phyloP scores from a whole-genome alignment of 371 early-diverging fungal species.

The Rhizopus sp. region DNA sequence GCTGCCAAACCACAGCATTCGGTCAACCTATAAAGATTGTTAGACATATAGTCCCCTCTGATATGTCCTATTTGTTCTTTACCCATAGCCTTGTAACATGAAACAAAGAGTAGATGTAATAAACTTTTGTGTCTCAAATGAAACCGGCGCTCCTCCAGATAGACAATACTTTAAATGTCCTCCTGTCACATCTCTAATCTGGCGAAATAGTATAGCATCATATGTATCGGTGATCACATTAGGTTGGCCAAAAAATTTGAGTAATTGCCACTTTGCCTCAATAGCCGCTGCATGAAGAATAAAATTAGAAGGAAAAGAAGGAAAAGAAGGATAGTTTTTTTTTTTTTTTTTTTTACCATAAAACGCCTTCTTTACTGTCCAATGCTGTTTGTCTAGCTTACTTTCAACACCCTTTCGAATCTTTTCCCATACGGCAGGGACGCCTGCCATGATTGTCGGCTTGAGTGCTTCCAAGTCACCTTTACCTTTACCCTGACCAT shows the following conservation, averaged over 20 bases:
- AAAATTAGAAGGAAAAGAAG: slow-evolving; percentile 4
- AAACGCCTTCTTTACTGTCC: slow-evolving; percentile 58
- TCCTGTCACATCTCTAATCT: slow-evolving; percentile 81
- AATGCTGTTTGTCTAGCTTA: slow-evolving; percentile 65
- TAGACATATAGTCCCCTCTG: neutral
- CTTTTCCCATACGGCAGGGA: slow-evolving; percentile 89
- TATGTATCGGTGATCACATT: slow-evolving; percentile 70
- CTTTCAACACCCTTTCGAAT: slow-evolving; percentile 79
- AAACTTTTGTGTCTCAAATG: slow-evolving; percentile 83
- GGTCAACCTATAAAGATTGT: slow-evolving; percentile 43
- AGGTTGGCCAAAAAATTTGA: slow-evolving; percentile 52
- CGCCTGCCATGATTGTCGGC: slow-evolving; percentile 92
- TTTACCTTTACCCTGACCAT: slow-evolving; percentile 71
- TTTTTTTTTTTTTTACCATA: slow-evolving; percentile 35
- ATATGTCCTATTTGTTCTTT: slow-evolving; percentile 4
- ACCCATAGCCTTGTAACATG: slow-evolving; percentile 82
- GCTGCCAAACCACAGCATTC: slow-evolving; percentile 56
- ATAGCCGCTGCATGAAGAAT: slow-evolving; percentile 57
- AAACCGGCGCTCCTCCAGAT: slow-evolving; percentile 94
- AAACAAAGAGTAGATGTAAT: slow-evolving; percentile 74
- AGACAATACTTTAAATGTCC: slow-evolving; percentile 82
- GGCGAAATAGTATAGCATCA: slow-evolving; percentile 78
- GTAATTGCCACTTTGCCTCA: slow-evolving; percentile 72
- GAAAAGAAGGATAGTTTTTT: neutral
- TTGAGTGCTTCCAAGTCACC: slow-evolving; percentile 88